Conservation (phyloP, 2,329 filamentous ascomycete species). For the Beauveria pseudobassiana region DNA sequence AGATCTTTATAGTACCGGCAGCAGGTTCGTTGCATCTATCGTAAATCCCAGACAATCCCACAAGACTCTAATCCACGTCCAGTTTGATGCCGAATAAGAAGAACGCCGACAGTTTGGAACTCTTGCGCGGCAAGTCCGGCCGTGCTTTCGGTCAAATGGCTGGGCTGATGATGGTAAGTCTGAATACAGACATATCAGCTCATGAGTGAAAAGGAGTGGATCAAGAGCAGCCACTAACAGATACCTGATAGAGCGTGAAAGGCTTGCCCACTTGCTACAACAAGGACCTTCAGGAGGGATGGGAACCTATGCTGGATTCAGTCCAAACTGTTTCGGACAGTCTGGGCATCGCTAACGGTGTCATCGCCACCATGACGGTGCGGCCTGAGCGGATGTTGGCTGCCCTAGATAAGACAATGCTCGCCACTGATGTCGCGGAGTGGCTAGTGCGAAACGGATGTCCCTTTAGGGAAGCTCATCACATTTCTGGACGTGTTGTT, state of each 20-base stretch:
- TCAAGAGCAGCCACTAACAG: slow-evolving; percentile 23
- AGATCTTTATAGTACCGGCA: slow-evolving; percentile 74
- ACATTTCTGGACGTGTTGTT: slow-evolving; percentile 67
- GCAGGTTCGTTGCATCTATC: slow-evolving; percentile 29
- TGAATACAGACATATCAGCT: slow-evolving; percentile 18
- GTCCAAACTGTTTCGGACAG: slow-evolving; percentile 67
- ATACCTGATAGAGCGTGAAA: slow-evolving; percentile 34
- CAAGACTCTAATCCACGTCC: slow-evolving; percentile 1
- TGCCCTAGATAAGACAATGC: slow-evolving; percentile 65
- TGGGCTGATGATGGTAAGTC: slow-evolving; percentile 55
- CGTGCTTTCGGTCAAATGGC: slow-evolving; percentile 75
- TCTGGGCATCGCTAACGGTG: slow-evolving; percentile 66
- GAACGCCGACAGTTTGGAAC: slow-evolving; percentile 65
- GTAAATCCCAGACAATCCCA: slow-evolving; percentile 1
- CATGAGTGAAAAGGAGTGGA: slow-evolving; percentile 18
- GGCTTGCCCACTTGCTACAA: slow-evolving; percentile 69
- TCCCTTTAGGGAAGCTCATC: slow-evolving; percentile 71
- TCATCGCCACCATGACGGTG: slow-evolving; percentile 58
- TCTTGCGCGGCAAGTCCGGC: slow-evolving; percentile 69
- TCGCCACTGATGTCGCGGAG: slow-evolving; percentile 60
- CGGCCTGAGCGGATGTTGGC: slow-evolving; percentile 64
- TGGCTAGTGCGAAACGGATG: slow-evolving; percentile 57
- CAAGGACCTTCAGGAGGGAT: slow-evolving; percentile 70
- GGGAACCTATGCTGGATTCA: slow-evolving; percentile 68
- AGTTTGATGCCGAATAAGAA: slow-evolving; percentile 71